These are phyloP conservation scores for Lodderomyces jiufengensis DNA, from an alignment of 1,139 yeast genomes.

Conservation along the genomic window DNA sequence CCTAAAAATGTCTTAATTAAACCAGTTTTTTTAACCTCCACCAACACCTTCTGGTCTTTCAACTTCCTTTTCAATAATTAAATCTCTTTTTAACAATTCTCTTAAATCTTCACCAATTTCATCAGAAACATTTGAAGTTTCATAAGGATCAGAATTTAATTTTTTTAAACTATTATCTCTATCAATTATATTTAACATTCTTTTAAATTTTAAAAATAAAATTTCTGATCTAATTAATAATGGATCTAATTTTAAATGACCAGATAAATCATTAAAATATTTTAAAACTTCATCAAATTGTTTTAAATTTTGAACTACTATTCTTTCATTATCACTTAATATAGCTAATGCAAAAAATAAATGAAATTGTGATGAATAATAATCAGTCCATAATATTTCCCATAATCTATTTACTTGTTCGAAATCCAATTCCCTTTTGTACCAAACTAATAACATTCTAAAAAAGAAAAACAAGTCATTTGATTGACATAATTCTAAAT, in stretches of 20 bases:
- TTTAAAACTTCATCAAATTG: slow-evolving; percentile 89
- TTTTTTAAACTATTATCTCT: slow-evolving; percentile 40
- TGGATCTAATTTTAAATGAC: slow-evolving; percentile 70
- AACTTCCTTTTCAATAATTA: slow-evolving; percentile 65
- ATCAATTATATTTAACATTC: slow-evolving; percentile 76
- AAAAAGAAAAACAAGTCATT: slow-evolving; percentile 89
- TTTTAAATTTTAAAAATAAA: slow-evolving; percentile 71
- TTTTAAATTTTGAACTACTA: slow-evolving; percentile 66
- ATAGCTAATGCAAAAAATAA: slow-evolving; percentile 83
- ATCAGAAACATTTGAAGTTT: slow-evolving; percentile 7
- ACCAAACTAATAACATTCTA: slow-evolving; percentile 94
- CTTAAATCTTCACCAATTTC: slow-evolving; percentile 49
- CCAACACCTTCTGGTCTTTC: slow-evolving; percentile 48
- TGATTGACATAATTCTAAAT: slow-evolving; percentile 82
- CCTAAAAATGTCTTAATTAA: too few relatives aligned
- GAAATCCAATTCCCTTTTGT: slow-evolving; percentile 85
- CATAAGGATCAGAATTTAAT: slow-evolving; percentile 15
- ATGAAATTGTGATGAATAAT: slow-evolving; percentile 79
- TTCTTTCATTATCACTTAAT: slow-evolving; percentile 78
- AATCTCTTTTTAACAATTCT: slow-evolving; percentile 51
- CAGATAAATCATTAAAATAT: slow-evolving; percentile 86
- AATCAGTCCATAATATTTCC: slow-evolving; percentile 93
- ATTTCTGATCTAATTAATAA: slow-evolving; percentile 77
- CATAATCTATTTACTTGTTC: slow-evolving; percentile 74
- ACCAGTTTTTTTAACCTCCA: slow-evolving; percentile 42